Conservation (phyloP, 352 stramenopile genomes). For the Phytophthora brassicae region DNA sequence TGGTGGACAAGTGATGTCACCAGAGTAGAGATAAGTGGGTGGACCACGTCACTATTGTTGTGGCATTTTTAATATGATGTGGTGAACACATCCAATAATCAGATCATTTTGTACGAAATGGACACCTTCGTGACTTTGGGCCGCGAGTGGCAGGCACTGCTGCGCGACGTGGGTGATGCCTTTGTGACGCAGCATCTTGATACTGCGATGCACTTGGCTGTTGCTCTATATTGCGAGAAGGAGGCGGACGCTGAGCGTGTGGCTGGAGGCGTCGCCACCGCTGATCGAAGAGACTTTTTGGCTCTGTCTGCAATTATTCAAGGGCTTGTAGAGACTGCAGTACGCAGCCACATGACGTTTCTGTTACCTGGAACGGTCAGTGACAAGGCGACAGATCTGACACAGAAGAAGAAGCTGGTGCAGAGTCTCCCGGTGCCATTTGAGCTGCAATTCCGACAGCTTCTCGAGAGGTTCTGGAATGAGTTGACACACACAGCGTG, state of each 20-base stretch:
- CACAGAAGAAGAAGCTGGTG: slow-evolving; percentile 34
- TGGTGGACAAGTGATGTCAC: neutral
- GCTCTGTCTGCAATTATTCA: slow-evolving; percentile 39
- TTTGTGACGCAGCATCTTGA: slow-evolving; percentile 36
- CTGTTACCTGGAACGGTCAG: slow-evolving; percentile 31
- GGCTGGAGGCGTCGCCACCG: slow-evolving; percentile 6
- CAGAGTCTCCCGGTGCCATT: slow-evolving; percentile 50
- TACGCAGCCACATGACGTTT: slow-evolving; percentile 58
- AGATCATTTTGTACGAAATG: too few relatives aligned
- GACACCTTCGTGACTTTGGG: slow-evolving; percentile 34
- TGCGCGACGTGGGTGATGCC: slow-evolving; percentile 25
- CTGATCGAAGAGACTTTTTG: slow-evolving; percentile 45
- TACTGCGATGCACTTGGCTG: slow-evolving; percentile 33
- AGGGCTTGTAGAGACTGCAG: slow-evolving; percentile 42
- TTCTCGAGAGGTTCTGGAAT: slow-evolving; percentile 41
- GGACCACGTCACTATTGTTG: too few relatives aligned
- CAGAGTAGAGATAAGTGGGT: too few relatives aligned
- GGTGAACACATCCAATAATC: neutral
- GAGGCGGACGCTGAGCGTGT: slow-evolving; percentile 7
- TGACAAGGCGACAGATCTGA: slow-evolving; percentile 20
- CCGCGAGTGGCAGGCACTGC: slow-evolving; percentile 47
- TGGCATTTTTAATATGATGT: neutral
- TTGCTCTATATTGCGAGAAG: slow-evolving; percentile 31
- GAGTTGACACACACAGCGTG: slow-evolving; percentile 11
- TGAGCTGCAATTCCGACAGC: slow-evolving; percentile 39